phyloP scores from a whole-genome alignment of 305 asterid genomes.

The Solanum hybrid region DNA sequence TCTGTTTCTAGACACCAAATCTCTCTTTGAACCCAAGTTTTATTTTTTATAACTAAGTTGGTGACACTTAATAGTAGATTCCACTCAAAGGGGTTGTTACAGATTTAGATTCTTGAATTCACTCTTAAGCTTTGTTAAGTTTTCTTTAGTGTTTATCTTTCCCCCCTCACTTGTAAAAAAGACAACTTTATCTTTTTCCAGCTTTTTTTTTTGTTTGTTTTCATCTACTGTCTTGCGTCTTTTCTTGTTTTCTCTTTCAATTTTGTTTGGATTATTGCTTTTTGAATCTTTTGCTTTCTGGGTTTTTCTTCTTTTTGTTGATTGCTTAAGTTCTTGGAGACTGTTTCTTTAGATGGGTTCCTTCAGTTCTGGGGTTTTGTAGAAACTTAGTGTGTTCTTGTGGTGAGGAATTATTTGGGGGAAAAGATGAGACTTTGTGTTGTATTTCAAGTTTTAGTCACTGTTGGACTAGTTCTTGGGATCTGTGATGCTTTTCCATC shows the following conservation, averaged over 20 bases:
- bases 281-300: conserved; percentile 5
- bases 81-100: conserved; percentile 43
- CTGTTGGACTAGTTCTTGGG: conserved; percentile 30
- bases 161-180: conserved; percentile 7
- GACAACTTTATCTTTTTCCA: conserved; percentile 12
- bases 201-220: background rate
- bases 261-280: background rate
- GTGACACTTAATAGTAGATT: conserved; percentile 21
- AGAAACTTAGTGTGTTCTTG: background rate
- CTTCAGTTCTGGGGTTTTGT: conserved; percentile 19
- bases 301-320: background rate
- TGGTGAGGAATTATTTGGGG: background rate
- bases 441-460: conserved; percentile 31
- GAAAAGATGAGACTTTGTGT: conserved; percentile 32
- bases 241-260: background rate
- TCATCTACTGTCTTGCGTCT: conserved; percentile 11
- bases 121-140: conserved; percentile 20
- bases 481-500: conserved; percentile 41
- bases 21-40: conserved; percentile 75
- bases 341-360: conserved; percentile 31
- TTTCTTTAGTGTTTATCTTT: background rate
- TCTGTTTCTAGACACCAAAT: conserved; percentile 37
- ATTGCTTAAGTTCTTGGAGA: conserved; percentile 7
- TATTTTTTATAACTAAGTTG: conserved; percentile 8
- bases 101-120: conserved; percentile 37